Percentiles rank a stretch among this genome's conserved stretches.
Evolutionary conservation across 441 rosid species (phyloP).

Genomic region (Populus hybrid): DNA sequence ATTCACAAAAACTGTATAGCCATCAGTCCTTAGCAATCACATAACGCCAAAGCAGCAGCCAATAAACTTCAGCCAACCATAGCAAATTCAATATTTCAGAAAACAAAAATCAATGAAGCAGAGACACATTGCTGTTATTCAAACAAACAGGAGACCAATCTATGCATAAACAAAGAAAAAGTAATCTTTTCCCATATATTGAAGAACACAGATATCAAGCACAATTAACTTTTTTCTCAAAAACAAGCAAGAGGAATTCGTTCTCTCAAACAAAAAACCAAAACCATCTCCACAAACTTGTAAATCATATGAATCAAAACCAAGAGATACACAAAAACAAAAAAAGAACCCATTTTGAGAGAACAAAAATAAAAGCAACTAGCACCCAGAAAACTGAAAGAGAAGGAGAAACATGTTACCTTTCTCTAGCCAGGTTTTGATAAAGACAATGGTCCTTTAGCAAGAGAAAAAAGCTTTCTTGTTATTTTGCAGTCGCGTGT

Average conservation of each 20-base stretch:
- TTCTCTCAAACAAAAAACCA: not conserved
- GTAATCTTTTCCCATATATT: too few species aligned
- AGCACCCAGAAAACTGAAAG: not conserved
- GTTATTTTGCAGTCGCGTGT: not conserved
- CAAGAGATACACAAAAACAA: not conserved
- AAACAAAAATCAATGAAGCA: not conserved
- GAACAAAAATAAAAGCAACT: not conserved
- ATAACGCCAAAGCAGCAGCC: not conserved
- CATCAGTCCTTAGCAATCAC: not conserved
- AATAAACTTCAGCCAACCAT: not conserved
- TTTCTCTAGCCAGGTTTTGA: not conserved
- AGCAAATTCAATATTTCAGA: not conserved
- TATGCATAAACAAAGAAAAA: not conserved
- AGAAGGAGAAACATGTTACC: not conserved
- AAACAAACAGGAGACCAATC: not conserved
- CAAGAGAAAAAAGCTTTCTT: not conserved
- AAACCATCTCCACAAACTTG: not conserved
- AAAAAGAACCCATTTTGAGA: not conserved
- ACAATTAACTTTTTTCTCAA: not conserved
- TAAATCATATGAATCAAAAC: not conserved
- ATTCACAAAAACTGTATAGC: not conserved
- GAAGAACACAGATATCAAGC: not conserved
- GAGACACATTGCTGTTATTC: not conserved
- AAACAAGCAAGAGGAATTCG: not conserved
- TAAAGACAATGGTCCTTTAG: not conserved